Conservation (phyloP, 768 basidiomycete species). For the Suillus weaverae region DNA sequence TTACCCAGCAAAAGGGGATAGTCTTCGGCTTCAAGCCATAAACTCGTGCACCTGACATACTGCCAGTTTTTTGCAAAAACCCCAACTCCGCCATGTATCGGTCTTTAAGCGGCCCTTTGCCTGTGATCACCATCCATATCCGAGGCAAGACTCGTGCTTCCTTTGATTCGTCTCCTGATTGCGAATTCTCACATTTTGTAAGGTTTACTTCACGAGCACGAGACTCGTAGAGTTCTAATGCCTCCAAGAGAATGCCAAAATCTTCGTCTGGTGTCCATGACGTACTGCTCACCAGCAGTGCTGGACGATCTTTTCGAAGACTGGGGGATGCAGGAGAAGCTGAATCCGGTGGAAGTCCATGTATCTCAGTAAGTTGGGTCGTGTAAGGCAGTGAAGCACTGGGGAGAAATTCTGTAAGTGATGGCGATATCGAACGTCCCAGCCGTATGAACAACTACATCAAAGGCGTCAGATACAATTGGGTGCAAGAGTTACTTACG, state of each 20-base stretch:
- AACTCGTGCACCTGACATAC: slow-evolving; percentile 74
- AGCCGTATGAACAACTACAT: slow-evolving; percentile 53
- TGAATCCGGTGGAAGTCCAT: slow-evolving; percentile 18
- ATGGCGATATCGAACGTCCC: slow-evolving; percentile 36
- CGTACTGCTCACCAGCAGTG: slow-evolving; percentile 87
- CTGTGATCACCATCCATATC: slow-evolving; percentile 83
- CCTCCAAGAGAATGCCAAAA: slow-evolving; percentile 79
- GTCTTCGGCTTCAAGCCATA: slow-evolving; percentile 89
- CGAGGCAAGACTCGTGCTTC: slow-evolving; percentile 55
- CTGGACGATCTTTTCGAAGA: slow-evolving; percentile 74
- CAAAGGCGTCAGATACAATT: slow-evolving; percentile 5
- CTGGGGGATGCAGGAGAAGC: slow-evolving; percentile 38
- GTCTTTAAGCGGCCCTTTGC: slow-evolving; percentile 78
- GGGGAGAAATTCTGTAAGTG: slow-evolving; percentile 54
- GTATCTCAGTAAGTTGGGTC: slow-evolving; percentile 55
- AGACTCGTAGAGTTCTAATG: slow-evolving; percentile 68
- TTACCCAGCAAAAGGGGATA: slow-evolving; percentile 86
- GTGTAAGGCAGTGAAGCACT: slow-evolving; percentile 52
- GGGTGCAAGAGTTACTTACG: slow-evolving; percentile 11
- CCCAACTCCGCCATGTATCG: slow-evolving; percentile 71
- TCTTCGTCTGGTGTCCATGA: slow-evolving; percentile 99
- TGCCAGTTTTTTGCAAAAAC: slow-evolving; percentile 65
- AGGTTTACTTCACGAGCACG: slow-evolving; percentile 43
- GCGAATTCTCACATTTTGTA: slow-evolving; percentile 1
- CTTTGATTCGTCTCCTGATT: slow-evolving; percentile 12